Evolutionary conservation across 2,329 filamentous ascomycete species (phyloP).

Genomic region (Sclerotinia minor): DNA sequence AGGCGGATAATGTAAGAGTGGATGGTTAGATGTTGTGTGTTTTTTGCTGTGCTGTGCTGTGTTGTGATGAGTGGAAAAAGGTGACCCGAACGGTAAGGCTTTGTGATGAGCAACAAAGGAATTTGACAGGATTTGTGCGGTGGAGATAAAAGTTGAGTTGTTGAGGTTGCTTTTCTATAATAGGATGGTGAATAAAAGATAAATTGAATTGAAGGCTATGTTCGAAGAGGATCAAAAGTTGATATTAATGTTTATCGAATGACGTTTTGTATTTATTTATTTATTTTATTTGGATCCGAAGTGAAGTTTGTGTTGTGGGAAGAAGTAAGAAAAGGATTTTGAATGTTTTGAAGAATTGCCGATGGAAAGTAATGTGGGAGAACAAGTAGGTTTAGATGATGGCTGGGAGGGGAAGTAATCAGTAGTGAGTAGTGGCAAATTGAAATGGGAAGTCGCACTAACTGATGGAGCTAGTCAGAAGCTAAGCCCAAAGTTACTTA

Average conservation of each 20-base stretch:
- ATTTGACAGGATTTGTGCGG: conserved; percentile 10
- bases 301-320: neutral
- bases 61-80: neutral
- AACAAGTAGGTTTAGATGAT: conserved; percentile 18
- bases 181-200: conserved; percentile 14
- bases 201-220: neutral
- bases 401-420: conserved; percentile 6
- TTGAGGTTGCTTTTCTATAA: neutral
- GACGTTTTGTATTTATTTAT: neutral
- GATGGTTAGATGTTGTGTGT: neutral
- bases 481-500: neutral
- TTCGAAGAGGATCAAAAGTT: neutral
- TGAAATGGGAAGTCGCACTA: conserved; percentile 7
- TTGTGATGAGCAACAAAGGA: conserved; percentile 22
- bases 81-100: conserved; percentile 20
- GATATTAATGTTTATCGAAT: neutral
- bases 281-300: neutral
- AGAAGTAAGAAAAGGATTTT: conserved; percentile 1
- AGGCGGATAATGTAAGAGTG: conserved; percentile 11
- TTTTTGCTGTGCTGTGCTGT: neutral
- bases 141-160: neutral
- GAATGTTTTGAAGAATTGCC: neutral
- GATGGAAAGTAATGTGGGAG: conserved; percentile 21
- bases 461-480: fast-evolving
- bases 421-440: conserved; percentile 2